Evolutionary conservation across 495 filamentous ascomycete species (phyloP).

Genomic region (Tuber brumale): DNA sequence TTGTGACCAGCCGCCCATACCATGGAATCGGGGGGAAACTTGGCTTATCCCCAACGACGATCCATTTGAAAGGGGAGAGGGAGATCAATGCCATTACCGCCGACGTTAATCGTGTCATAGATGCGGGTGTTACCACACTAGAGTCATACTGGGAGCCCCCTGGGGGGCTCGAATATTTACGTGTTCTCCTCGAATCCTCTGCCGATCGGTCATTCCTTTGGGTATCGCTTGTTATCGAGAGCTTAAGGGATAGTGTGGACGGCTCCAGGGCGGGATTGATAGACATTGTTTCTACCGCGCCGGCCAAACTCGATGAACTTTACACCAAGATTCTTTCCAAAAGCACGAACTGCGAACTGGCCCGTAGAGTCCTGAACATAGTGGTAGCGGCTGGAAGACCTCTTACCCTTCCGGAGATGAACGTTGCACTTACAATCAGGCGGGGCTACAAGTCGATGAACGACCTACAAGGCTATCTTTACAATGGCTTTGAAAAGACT

Average conservation of each 20-base stretch:
- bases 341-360: conserved; percentile 1
- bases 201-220: conserved; percentile 5
- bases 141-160: conserved; percentile 2
- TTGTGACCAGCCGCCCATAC: too few species aligned
- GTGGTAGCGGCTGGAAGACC: conserved; percentile 22
- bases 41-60: too few species aligned
- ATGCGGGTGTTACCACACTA: conserved; percentile 39
- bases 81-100: conserved; percentile 41
- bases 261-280: conserved; percentile 26
- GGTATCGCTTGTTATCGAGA: conserved; percentile 34
- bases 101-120: conserved; percentile 46
- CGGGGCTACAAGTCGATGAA: conserved; percentile 23
- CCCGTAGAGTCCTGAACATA: too few species aligned
- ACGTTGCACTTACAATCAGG: conserved; percentile 44
- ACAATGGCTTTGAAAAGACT: not conserved
- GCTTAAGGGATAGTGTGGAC: conserved; percentile 1
- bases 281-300: not conserved
- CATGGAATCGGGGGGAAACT: too few species aligned
- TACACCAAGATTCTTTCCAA: conserved; percentile 42
- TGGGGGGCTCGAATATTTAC: too few species aligned
- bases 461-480: conserved; percentile 29
- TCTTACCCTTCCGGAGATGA: conserved; percentile 44
- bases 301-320: conserved; percentile 32
- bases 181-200: too few species aligned
- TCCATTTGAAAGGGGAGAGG: conserved; percentile 23